These are phyloP conservation scores for Tolypocladium sp. DNA, from an alignment of 2,329 filamentous ascomycete species.

Conservation along the genomic window DNA sequence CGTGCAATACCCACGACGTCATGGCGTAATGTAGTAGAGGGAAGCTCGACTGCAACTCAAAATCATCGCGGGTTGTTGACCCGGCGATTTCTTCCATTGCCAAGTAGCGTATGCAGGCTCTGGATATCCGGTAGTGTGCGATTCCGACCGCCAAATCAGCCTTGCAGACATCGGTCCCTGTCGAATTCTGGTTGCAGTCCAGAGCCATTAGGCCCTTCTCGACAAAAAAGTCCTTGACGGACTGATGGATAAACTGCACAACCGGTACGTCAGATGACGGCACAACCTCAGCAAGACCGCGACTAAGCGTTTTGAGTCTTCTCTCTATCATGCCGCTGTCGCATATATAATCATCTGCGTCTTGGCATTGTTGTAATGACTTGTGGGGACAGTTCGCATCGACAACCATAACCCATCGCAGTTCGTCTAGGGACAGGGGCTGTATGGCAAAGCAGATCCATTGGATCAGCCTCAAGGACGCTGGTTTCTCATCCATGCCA, in stretches of 20 bases:
- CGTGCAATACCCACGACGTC: conserved; percentile 1
- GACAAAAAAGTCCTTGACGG: conserved; percentile 22
- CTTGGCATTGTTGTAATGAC: conserved; percentile 11
- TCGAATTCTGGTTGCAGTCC: too few species aligned
- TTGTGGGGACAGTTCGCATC: conserved; percentile 9
- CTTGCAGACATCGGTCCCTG: neutral
- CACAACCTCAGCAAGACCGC: conserved; percentile 17
- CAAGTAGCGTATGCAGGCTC: conserved; percentile 15
- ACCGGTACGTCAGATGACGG: neutral
- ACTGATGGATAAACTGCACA: conserved; percentile 24
- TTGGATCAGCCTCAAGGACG: conserved; percentile 16
- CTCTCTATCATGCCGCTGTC: conserved; percentile 6
- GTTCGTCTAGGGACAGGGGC: conserved; percentile 15
- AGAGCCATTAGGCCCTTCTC: conserved; percentile 8
- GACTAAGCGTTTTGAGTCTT: conserved; percentile 12
- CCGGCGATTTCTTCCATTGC: conserved; percentile 10
- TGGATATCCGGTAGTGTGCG: conserved; percentile 13
- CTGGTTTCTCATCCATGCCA: conserved; percentile 4
- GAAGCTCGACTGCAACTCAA: neutral
- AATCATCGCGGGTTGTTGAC: neutral
- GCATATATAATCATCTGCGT: conserved; percentile 7
- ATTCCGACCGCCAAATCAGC: neutral
- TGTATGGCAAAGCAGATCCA: conserved; percentile 21
- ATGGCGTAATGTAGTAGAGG: conserved; percentile 1
- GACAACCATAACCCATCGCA: conserved; percentile 21